Base-by-base conservation (phyloP, 345 rosid genomes). In the Eucalyptus erythrocorys region DNA sequence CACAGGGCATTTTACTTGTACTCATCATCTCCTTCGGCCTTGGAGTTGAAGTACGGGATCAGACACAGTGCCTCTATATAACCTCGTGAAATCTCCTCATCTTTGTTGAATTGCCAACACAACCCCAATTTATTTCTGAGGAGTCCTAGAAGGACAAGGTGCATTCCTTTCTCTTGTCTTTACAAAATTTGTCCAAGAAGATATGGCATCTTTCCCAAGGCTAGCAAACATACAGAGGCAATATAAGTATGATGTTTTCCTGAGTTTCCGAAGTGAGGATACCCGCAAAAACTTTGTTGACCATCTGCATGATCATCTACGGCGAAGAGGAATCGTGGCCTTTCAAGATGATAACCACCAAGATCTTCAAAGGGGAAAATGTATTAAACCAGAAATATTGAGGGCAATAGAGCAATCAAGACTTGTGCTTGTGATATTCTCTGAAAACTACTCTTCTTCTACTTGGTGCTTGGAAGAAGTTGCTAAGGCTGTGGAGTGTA, bases 391-490 rank as follows among this genome's bases (percentile, higher is more conserved):
- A 8, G 86, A 84, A 6, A 80, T 89, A 27, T 13, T 50, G 19
- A 6, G 88, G 66, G 91, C 91, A 14, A 89, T 91, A 42, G 87
- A 91, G 64, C n/a, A 55, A 14, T 91, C 89, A 32, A 89, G 21
- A 40, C 2, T 22, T 61, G 85, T 87, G 3, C 4, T n/a, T 13
- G 1, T 89, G 10, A 11, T 91, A 5, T 91, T 89, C 11, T 89
- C 91, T 6, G 10, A 86, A 43, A 80, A 87, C 45, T 91, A 89
- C 32, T 87, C 88, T 32, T 30, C 48, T 61, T 91, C 92, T 6
- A 59, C 51, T 9, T 87, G 91, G 89, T 89, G 89, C 88, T 24
- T 90, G 55, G 88, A 90, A 24, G 90, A 90, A 85, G 87, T 87
- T 19, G 51, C 84, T 27, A 85, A 89, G 86, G 71, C 55, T 30